Percentiles rank a stretch among this genome's conserved stretches.
These are phyloP conservation scores for Triadica sebifera DNA, from an alignment of 345 rosid genomes.

Conservation along the genomic window DNA sequence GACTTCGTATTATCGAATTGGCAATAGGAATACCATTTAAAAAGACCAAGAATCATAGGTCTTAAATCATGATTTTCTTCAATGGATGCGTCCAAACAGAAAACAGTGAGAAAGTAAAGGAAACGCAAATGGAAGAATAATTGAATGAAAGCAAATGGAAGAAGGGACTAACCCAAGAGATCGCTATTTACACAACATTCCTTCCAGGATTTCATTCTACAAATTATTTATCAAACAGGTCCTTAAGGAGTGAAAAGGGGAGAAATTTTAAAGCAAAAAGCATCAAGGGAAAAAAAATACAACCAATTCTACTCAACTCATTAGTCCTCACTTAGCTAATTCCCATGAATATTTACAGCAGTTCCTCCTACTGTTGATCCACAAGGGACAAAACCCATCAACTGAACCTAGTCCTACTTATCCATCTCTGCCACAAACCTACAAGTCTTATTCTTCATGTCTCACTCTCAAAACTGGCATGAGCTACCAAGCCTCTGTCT, in stretches of 20 bases:
- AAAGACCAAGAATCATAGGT: too few relatives aligned
- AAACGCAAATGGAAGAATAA: neutral
- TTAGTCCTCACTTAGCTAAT: conserved; percentile 26
- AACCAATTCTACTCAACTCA: conserved; percentile 30
- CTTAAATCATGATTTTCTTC: too few relatives aligned
- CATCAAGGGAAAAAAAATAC: conserved; percentile 16
- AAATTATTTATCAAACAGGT: conserved; percentile 63
- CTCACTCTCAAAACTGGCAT: conserved; percentile 84
- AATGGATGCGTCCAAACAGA: too few relatives aligned
- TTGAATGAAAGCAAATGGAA: neutral
- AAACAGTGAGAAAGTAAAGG: too few relatives aligned
- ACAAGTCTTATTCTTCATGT: conserved; percentile 18
- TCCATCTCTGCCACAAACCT: conserved; percentile 24
- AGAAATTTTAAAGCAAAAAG: too few relatives aligned
- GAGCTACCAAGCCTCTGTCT: conserved; percentile 94
- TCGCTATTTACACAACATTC: conserved; percentile 20
- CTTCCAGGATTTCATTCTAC: conserved; percentile 25
- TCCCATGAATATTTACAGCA: conserved; percentile 47
- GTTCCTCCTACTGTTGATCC: conserved; percentile 11
- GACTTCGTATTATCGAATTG: too few relatives aligned
- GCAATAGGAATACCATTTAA: too few relatives aligned
- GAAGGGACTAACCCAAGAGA: neutral
- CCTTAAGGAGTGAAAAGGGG: conserved; percentile 9
- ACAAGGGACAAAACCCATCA: conserved; percentile 25
- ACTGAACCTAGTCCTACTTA: conserved; percentile 27